These are phyloP conservation scores for Jimgerdemannia lactiflua DNA, from an alignment of 192 early-diverging fungal species.

Conservation along the genomic window DNA sequence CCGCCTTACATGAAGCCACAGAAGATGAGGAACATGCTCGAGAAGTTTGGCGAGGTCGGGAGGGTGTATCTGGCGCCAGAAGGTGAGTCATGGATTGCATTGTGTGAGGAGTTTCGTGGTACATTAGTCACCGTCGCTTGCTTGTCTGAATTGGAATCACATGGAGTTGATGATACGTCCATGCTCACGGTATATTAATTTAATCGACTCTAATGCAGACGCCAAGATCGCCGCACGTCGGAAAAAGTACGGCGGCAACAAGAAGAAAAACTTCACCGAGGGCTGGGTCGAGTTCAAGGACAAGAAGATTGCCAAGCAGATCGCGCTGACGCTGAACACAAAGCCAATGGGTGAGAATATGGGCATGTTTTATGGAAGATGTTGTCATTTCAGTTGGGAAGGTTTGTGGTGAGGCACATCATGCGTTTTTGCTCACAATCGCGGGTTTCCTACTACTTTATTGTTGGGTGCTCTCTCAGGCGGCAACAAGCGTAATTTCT, in stretches of 20 bases:
- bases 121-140: not conserved
- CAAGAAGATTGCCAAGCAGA: conserved; percentile 83
- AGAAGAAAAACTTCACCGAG: conserved; percentile 82
- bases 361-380: not conserved
- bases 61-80: conserved; percentile 87
- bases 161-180: not conserved
- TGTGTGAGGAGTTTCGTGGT: not conserved
- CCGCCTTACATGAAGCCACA: conserved; percentile 92
- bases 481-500: conserved; percentile 80
- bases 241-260: conserved; percentile 86
- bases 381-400: not conserved
- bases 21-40: conserved; percentile 75
- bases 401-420: not conserved
- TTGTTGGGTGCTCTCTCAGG: conserved; percentile 23
- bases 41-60: conserved; percentile 73
- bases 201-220: conserved; percentile 23
- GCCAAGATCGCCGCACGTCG: conserved; percentile 71
- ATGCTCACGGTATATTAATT: too few species aligned
- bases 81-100: conserved; percentile 36
- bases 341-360: conserved; percentile 62
- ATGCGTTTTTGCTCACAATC: not conserved
- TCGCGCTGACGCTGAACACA: conserved; percentile 78
- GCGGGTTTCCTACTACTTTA: not conserved
- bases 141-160: too few species aligned
- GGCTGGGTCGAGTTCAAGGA: conserved; percentile 98